phyloP scores from a whole-genome alignment of 164 flowering plant species.

The Piper betle region DNA sequence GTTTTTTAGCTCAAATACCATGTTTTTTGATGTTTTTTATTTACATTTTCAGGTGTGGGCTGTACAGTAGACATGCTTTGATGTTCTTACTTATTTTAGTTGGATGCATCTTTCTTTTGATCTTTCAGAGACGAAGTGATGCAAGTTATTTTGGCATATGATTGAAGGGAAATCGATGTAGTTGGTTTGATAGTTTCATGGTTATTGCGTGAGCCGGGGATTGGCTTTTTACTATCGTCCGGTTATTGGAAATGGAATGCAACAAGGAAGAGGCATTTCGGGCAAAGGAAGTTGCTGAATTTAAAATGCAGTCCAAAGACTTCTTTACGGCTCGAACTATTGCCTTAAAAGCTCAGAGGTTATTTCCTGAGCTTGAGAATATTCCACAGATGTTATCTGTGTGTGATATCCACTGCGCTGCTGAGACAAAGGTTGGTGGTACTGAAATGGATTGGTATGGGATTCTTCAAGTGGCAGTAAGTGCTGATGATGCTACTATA shows the following conservation, averaged over 20 bases:
- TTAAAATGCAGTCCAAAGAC: conserved; percentile 48
- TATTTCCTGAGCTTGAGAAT: conserved; percentile 44
- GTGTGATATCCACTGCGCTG: conserved; percentile 56
- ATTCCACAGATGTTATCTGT: conserved; percentile 20
- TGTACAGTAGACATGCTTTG: too few species aligned
- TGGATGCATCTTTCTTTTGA: too few species aligned
- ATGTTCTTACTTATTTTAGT: too few species aligned
- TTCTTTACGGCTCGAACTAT: conserved; percentile 49
- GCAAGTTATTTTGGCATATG: too few species aligned
- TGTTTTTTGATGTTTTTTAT: too few species aligned
- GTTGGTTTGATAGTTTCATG: too few species aligned
- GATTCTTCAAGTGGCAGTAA: conserved; percentile 52
- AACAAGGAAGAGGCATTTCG: conserved; percentile 77
- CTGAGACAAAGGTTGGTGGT: conserved; percentile 32
- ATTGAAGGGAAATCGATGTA: too few species aligned
- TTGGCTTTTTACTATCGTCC: too few species aligned
- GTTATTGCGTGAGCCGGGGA: too few species aligned
- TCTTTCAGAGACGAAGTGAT: too few species aligned
- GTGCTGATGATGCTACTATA: conserved; percentile 53
- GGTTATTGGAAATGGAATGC: conserved; percentile 46
- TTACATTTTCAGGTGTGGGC: too few species aligned
- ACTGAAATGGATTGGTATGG: conserved; percentile 69
- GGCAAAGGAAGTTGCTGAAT: conserved; percentile 62
- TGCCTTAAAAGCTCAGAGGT: conserved; percentile 49
- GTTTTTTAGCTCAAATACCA: too few species aligned